Evolutionary conservation across 108 stramenopile species (phyloP), one percentile per base, ranked within the genome.

Genomic region (Fistulifera pelliculosa): DNA sequence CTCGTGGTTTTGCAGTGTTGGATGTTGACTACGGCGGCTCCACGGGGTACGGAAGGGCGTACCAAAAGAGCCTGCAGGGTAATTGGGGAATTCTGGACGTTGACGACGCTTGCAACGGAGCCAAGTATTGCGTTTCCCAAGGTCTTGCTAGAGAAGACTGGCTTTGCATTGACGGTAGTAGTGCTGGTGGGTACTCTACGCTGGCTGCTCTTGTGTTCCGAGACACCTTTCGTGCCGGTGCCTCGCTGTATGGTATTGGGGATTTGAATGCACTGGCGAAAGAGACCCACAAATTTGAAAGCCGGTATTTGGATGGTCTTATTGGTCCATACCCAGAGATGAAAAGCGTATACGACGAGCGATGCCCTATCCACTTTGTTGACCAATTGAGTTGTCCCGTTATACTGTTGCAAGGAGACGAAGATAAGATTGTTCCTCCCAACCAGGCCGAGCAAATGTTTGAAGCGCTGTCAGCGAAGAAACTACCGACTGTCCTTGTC

Each of bases 201-300:
- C 56, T 90, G 26, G 80, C 77, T 5, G 84, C 84, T 2, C 49
- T 90, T 19, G 80, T 82, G 5, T 90, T 86, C 49, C 56, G 68
- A 8, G 31, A 65, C 24, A 57, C 70, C 27, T 90, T 90, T 58
- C 76, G 69, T 43, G 88, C 85, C 0, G 88, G 88, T 15, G 75
- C 75, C 17, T 80, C 78, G 8, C 40, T 83, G 8, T 90, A 90
- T 52, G 88, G 88, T 0, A 64, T 90, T 31, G 82, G 68, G 13
- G 88, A 90, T 54, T 57, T 90, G 47, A 59, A 75, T 5, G 74
- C 69, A 1, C 64, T 90, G n/a, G 84, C 82, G n/a, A 66, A 57
- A 13, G 84, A 85, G 28, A 90, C 88, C 0, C 88, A 90, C 69
- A 90, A 90, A 53, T 90, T 90, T 60, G 88, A 90, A 65, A 73